Evolutionary conservation across 345 rosid species (phyloP).

Genomic region (Citrus sinensis): DVS_A1.0 CM039162.1:21995501-21996000

Average conservation of each 20-base stretch:
- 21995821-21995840: constrained; percentile 84
- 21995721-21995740: constrained; percentile 75
- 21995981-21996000: constrained; percentile 71
- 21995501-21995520: constrained; percentile 75
- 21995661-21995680: constrained; percentile 77
- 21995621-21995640: constrained; percentile 86
- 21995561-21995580: constrained; percentile 71
- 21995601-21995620: constrained; percentile 68
- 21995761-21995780: constrained; percentile 88
- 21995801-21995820: constrained; percentile 86
- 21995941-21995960: constrained; percentile 90
- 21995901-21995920: constrained; percentile 74
- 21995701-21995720: constrained; percentile 80
- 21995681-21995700: constrained; percentile 69
- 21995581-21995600: constrained; percentile 72
- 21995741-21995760: constrained; percentile 67
- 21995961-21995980: constrained; percentile 89
- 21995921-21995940: constrained; percentile 82
- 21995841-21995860: constrained; percentile 79
- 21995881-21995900: constrained; percentile 77
- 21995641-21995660: constrained; percentile 90
- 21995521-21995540: constrained; percentile 78
- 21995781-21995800: constrained; percentile 89
- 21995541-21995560: constrained; percentile 68
- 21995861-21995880: constrained; percentile 77